Base-by-base conservation (phyloP, 805 yeast genomes). In the Yarrowia phangngaensis region DNA sequence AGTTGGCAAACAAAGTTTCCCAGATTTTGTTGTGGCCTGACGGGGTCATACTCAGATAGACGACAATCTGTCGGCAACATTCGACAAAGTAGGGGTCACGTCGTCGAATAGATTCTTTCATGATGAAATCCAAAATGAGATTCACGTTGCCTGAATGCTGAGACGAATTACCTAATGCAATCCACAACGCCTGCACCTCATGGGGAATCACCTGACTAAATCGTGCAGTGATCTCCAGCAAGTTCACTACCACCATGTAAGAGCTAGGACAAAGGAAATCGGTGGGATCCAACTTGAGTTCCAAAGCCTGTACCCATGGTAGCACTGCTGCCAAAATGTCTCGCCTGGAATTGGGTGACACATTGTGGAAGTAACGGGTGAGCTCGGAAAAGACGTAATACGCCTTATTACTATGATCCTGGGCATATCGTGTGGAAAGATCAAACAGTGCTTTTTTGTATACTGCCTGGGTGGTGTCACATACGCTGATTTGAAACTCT, bases 111-210 rank as follows among this genome's bases (percentile, higher is more conserved):
- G 95, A 80, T 26, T 80, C 77, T 16, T 72, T 72, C 34, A 85
- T 70, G 33, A 87, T 69, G 59, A 79, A 92, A 34, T 80, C 83
- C 59, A 86, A 65, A 15, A 87, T 83, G 1, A 77, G 79, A 34
- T 79, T 79, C 15, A 82, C 80, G 58, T 90, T 88, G n/a, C 69
- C 72, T 22, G 76, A 73, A 20, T 76, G 73, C n/a, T 75, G 73
- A 4, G 83, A 85, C 6, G 34, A 29, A 41, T 75, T 78, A 1
- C 94, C 95, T n/a, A 92, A 69, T 0, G 97, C 90, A 4, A 85
- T 87, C 99, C 99, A 92, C 16, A 92, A 65, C 0, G 95, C 95
- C 62, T 89, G 97, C 8, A 92, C 86, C 57, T 88, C 97, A 57
- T 82, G 83, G 33, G 86, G 85, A 56, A 86, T 78, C 11, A 72